Evolutionary conservation across 768 basidiomycete genomes (phyloP).

Genomic region (Pleurotus pulmonarius): DNA sequence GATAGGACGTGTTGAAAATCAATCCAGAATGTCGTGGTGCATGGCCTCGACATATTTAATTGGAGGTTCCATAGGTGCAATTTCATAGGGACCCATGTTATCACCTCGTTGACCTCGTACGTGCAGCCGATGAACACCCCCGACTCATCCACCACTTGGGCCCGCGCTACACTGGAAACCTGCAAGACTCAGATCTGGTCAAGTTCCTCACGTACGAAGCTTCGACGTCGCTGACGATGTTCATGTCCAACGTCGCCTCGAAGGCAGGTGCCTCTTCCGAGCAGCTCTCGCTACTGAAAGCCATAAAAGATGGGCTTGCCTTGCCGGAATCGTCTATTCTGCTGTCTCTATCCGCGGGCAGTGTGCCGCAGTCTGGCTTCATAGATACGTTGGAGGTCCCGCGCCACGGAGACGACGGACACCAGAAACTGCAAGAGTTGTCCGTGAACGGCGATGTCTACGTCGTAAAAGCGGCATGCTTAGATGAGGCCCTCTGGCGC

Average conservation of each 20-base stretch:
- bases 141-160: conserved; percentile 79
- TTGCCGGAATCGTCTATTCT: conserved; percentile 36
- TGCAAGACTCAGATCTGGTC: conserved; percentile 67
- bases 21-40: conserved; percentile 58
- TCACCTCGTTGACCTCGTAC: not conserved
- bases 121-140: conserved; percentile 65
- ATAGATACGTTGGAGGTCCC: not conserved
- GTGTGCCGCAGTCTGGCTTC: conserved; percentile 6
- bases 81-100: not conserved
- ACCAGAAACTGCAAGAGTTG: conserved; percentile 16
- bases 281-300: conserved; percentile 37
- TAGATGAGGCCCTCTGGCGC: conserved; percentile 78
- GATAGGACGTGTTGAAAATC: conserved; percentile 50
- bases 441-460: conserved; percentile 50
- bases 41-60: conserved; percentile 64
- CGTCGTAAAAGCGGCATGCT: conserved; percentile 52
- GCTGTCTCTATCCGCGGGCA: conserved; percentile 32
- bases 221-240: conserved; percentile 80
- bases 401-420: conserved; percentile 10
- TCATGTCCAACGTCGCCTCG: conserved; percentile 47
- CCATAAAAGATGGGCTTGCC: conserved; percentile 27
- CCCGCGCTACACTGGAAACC: conserved; percentile 71
- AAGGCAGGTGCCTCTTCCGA: conserved; percentile 20
- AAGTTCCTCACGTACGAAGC: conserved; percentile 85
- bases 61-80: conserved; percentile 52